Percentiles rank a stretch among this genome's conserved stretches.
Evolutionary conservation across 1,139 yeast species (phyloP).

Genomic region (Hyphopichia fennica): DNA sequence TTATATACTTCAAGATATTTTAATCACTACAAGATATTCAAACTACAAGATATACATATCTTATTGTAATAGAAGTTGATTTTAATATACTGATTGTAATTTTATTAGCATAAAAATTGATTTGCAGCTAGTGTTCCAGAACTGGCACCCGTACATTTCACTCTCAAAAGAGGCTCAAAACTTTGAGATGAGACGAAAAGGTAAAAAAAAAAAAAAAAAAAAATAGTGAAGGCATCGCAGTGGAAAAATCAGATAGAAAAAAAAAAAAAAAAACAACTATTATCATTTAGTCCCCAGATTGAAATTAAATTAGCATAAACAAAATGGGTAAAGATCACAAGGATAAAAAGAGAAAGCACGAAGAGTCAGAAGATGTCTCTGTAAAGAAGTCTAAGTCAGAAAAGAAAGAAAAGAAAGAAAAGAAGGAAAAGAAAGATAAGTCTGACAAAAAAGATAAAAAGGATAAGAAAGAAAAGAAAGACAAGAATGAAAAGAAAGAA

Average conservation of each 20-base stretch:
- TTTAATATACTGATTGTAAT: too few species aligned
- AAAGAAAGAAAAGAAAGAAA: conserved; percentile 43
- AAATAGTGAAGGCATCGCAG: not conserved
- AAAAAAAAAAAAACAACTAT: too few species aligned
- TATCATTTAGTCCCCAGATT: too few species aligned
- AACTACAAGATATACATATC: too few species aligned
- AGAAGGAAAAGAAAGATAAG: conserved; percentile 47
- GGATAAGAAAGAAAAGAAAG: conserved; percentile 38
- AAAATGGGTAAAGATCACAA: conserved; percentile 33
- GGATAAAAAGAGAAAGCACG: conserved; percentile 47
- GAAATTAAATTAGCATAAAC: not conserved
- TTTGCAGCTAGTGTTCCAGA: too few species aligned
- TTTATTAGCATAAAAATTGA: too few species aligned
- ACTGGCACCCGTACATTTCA: not conserved
- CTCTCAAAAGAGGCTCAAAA: not conserved
- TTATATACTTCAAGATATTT: too few species aligned
- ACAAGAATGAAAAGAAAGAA: conserved; percentile 19
- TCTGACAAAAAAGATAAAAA: conserved; percentile 46
- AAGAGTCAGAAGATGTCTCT: conserved; percentile 24
- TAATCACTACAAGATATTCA: too few species aligned
- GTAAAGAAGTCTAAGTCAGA: conserved; percentile 25
- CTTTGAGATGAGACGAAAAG: too few species aligned
- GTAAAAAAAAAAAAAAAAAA: too few species aligned
- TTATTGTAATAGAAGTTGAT: too few species aligned
- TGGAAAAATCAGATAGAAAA: not conserved